Evolutionary conservation across 2,329 filamentous ascomycete genomes (phyloP), one percentile per base, ranked within the genome.

Genomic region (Paecilomyces sp.): DNA sequence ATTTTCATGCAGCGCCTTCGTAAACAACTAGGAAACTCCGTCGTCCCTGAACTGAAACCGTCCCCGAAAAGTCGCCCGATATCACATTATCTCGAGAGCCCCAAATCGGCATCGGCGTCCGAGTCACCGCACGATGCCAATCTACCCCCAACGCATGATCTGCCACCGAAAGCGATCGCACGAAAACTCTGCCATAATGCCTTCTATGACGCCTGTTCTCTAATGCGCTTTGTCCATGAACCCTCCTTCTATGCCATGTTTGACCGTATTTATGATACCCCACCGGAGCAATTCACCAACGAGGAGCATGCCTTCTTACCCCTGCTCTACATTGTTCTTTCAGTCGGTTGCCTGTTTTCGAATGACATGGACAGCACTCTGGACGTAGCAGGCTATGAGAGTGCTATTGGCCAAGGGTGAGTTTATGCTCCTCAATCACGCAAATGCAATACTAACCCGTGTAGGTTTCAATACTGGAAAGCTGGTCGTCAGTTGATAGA

Each of bases 1-100:
- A 91, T 93, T 63, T 99, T 97, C 72, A 83, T 97, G 66, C 85
- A 86, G 64, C 87, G 90, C 58, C 88, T 99, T 83, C 88, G 91
- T 68, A 90, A 95, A 68, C 89, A 96, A 69, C 90, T 97, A 65
- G 88, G 90, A 53, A 86, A 88, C 62, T 80, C 94, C 64, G 82
- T 94, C 55, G 88, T 67, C 75, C 74, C 68, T 70, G 84, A 62
- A 81, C 86, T 18, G 85, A 88, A 70, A 75, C 88, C 62, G 79
- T 83, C 57, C 73, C 24, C 77, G 72, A 52, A 81, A 77, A 74
- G 79, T 74, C 61, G 68, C 30, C 79, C 79, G 1, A 77, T 84
- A 64, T 80, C 81, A 11, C 78, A 83, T 63, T 82, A 85, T 62
- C 80, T 92, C 55, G 90, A 92, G 62, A 90, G 89, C 28, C 88